Evolutionary conservation across 2,329 filamentous ascomycete genomes (phyloP), one percentile per base, ranked within the genome.

Genomic region (Polytolypa hystricis): DNA sequence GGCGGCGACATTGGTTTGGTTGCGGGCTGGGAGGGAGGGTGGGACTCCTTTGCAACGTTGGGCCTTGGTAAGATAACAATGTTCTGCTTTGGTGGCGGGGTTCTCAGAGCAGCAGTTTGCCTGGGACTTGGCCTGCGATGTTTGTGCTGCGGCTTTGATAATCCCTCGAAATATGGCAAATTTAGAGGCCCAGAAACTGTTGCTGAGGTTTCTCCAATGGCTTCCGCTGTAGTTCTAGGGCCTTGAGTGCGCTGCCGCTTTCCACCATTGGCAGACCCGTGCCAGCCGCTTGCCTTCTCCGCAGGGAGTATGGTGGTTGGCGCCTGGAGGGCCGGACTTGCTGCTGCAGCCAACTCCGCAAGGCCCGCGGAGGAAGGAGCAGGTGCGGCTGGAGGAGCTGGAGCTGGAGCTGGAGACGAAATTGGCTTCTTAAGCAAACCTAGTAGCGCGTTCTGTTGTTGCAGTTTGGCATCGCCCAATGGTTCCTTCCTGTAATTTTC

Each of bases 301-400:
- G n/a, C n/a, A n/a, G n/a, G n/a, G n/a, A n/a, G n/a, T n/a, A n/a
- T n/a, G n/a, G n/a, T n/a, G n/a, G n/a, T n/a, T 16, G 35, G 16
- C 4, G 28, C 15, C 4, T 20, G 37, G 15, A 38, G 43, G 4
- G 55, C 54, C 10, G 62, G 58, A 2, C 52, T 55, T n/a, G 63
- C 57, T 12, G 62, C 58, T 12, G 60, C 66, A 25, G 65, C 61
- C 12, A 71, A 46, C 43, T 71, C 67, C 6, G 54, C 65, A 23
- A 61, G 64, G n/a, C 48, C 56, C 30, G 51, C 49, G n/a, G 38
- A 37, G 33, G 44, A 27, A n/a, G 42, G 19, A n/a, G n/a, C n/a
- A n/a, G 47, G 25, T n/a, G 42, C 21, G 28, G 37, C 21, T 20
- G 31, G 33, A 5, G 17, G 19, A n/a, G 19, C 15, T 8, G 36